These are phyloP conservation scores for Thielaviopsis populi DNA, from an alignment of 2,329 filamentous ascomycete genomes.

Conservation along the genomic window DNA sequence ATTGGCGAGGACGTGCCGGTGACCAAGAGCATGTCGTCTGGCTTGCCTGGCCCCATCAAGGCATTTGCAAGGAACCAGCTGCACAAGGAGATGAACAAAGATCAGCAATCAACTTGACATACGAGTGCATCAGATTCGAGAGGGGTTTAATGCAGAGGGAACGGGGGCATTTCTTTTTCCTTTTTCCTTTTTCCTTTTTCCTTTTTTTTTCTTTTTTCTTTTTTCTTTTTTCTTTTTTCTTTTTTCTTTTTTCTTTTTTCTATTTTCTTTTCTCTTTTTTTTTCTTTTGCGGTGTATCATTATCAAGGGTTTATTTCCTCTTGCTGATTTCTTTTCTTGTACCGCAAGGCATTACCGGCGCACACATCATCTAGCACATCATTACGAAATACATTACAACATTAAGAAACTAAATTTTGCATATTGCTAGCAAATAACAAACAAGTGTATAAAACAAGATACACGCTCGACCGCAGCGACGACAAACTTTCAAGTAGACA, in stretches of 20 bases:
- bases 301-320: neutral
- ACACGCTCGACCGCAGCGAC: neutral
- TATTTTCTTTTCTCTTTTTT: too few species aligned
- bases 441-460: neutral
- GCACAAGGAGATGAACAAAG: constrained; percentile 20
- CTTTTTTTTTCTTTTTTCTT: too few species aligned
- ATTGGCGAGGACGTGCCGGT: constrained; percentile 19
- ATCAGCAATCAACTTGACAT: neutral
- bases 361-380: neutral
- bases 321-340: neutral
- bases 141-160: neutral
- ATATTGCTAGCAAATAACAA: neutral
- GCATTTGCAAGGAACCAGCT: constrained; percentile 16
- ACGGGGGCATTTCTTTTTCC: too few species aligned
- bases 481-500: neutral
- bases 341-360: neutral
- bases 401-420: neutral
- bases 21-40: neutral
- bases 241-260: too few species aligned
- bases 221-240: too few species aligned
- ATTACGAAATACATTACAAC: neutral
- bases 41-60: constrained; percentile 15
- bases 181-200: too few species aligned
- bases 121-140: neutral
- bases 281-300: neutral